These are phyloP conservation scores for Pilatotrama ljubarskyi DNA, from an alignment of 768 basidiomycete species.

Conservation along the genomic window DNA sequence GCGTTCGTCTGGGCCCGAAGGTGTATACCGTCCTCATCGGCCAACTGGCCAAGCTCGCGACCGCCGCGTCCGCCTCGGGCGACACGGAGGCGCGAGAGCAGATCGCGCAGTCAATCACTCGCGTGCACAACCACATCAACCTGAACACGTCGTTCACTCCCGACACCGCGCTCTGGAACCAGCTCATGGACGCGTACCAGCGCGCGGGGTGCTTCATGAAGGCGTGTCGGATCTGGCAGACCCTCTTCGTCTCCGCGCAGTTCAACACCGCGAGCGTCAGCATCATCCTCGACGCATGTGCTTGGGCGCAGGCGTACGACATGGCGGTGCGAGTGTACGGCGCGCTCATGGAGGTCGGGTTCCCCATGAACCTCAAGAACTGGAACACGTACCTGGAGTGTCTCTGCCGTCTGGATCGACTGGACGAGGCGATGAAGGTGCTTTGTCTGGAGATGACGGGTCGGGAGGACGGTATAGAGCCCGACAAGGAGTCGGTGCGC, in stretches of 20 bases:
- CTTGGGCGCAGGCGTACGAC: slow-evolving; percentile 51
- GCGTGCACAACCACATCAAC: slow-evolving; percentile 74
- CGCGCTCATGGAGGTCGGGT: slow-evolving; percentile 51
- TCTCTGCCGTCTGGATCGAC: slow-evolving; percentile 66
- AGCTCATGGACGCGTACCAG: slow-evolving; percentile 88
- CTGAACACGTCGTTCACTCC: slow-evolving; percentile 77
- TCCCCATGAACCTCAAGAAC: slow-evolving; percentile 59
- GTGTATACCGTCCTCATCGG: slow-evolving; percentile 71
- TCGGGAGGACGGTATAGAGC: slow-evolving; percentile 41
- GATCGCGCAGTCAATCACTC: slow-evolving; percentile 47
- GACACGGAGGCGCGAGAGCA: not conserved
- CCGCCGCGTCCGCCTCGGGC: slow-evolving; percentile 25
- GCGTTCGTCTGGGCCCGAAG: slow-evolving; percentile 53
- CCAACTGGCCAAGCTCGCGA: slow-evolving; percentile 50
- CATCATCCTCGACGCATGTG: slow-evolving; percentile 86
- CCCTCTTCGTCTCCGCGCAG: slow-evolving; percentile 56
- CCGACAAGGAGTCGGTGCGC: slow-evolving; percentile 49
- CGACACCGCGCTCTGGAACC: slow-evolving; percentile 71
- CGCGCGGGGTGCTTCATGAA: slow-evolving; percentile 71
- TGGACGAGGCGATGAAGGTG: slow-evolving; percentile 67
- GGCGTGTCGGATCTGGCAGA: slow-evolving; percentile 80
- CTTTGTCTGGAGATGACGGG: slow-evolving; percentile 65
- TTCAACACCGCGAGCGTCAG: slow-evolving; percentile 68
- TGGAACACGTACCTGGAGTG: slow-evolving; percentile 88
- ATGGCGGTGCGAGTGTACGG: slow-evolving; percentile 56